Conservation (phyloP, 306 rosid genomes). For the Glycine tomentella region DNA sequence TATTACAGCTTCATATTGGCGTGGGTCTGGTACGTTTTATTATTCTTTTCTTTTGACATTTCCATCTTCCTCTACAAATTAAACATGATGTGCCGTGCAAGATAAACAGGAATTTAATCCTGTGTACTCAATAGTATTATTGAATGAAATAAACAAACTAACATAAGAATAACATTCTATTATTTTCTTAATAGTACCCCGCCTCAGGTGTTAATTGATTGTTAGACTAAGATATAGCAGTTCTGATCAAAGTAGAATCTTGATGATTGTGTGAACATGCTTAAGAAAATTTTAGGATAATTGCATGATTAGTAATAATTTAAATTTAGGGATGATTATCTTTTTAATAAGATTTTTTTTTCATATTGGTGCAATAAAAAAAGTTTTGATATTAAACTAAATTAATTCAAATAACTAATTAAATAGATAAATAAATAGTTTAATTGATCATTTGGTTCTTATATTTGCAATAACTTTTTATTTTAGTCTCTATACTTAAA, state of each 20-base stretch:
- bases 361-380: no score
- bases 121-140: slow-evolving; percentile 6
- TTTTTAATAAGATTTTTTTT: no score
- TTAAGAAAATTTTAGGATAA: slow-evolving; percentile 40
- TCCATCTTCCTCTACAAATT: not conserved
- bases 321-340: not conserved
- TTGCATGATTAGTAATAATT: slow-evolving; percentile 23
- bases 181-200: slow-evolving; percentile 28
- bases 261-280: slow-evolving; percentile 68
- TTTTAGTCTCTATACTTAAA: no score
- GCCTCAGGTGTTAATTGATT: slow-evolving; percentile 34
- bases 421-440: not conserved
- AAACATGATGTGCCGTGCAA: slow-evolving; percentile 22
- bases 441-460: no score
- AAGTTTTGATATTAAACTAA: no score
- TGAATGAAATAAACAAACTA: slow-evolving; percentile 32
- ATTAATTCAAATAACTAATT: not conserved
- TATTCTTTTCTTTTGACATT: slow-evolving; percentile 38
- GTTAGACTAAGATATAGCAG: slow-evolving; percentile 21
- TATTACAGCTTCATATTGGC: slow-evolving; percentile 16
- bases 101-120: slow-evolving; percentile 36
- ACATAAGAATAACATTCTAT: slow-evolving; percentile 10
- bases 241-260: slow-evolving; percentile 56
- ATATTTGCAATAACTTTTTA: no score
- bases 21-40: slow-evolving; percentile 34